These are phyloP conservation scores for Singerocomus inundabilis DNA, from an alignment of 1,284 basidiomycete species.

Conservation along the genomic window DNA sequence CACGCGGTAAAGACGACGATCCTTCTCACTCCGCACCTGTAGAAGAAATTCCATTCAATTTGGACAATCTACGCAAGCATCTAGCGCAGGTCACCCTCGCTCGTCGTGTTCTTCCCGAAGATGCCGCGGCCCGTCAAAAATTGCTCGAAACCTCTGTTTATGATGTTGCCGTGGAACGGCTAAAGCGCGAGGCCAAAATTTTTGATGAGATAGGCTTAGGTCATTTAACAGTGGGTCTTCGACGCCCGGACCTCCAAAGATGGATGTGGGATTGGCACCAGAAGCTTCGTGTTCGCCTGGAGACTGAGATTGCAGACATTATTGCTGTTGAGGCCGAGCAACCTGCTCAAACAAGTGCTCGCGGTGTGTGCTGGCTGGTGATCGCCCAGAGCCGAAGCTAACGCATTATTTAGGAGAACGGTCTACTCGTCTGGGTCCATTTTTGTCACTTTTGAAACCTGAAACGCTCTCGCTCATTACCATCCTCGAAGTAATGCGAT, in stretches of 20 bases:
- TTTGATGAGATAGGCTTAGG: constrained; percentile 60
- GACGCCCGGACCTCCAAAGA: constrained; percentile 57
- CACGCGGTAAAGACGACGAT: constrained; percentile 25
- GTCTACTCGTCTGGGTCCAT: constrained; percentile 46
- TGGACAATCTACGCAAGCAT: constrained; percentile 65
- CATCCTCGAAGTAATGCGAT: constrained; percentile 87
- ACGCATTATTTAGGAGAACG: constrained; percentile 10
- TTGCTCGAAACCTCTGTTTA: constrained; percentile 83
- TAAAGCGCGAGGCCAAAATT: constrained; percentile 63
- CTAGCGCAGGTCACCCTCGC: constrained; percentile 63
- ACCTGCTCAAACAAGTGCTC: background rate
- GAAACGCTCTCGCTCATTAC: constrained; percentile 87
- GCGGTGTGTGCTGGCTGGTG: constrained; percentile 14
- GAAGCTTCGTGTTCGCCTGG: constrained; percentile 57
- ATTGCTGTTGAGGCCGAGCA: constrained; percentile 38
- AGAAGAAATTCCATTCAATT: constrained; percentile 67
- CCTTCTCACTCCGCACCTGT: constrained; percentile 19
- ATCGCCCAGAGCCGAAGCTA: background rate
- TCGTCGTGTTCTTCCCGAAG: constrained; percentile 61
- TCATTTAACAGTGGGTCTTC: constrained; percentile 47
- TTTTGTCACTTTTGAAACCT: constrained; percentile 73
- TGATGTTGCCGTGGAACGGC: constrained; percentile 74
- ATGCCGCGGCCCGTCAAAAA: constrained; percentile 74
- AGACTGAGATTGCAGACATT: constrained; percentile 56
- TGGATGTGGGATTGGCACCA: constrained; percentile 91